Percentiles rank a stretch among this genome's conserved stretches.
phyloP scores from a whole-genome alignment of 2,329 filamentous ascomycete species.

The Pestalotiopsis sp. region DNA sequence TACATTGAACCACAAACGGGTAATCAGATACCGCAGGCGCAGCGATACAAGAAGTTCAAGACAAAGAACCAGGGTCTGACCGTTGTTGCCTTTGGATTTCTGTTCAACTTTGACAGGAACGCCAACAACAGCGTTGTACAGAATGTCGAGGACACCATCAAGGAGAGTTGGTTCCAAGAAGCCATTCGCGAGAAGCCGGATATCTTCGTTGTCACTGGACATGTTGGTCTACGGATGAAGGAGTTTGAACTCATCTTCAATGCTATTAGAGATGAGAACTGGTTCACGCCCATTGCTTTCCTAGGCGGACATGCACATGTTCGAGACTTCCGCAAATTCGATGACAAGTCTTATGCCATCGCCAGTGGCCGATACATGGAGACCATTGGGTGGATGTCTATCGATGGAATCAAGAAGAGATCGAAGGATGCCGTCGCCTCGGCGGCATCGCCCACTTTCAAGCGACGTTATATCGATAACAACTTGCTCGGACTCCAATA shows the following conservation, averaged over 20 bases:
- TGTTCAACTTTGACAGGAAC: conserved; percentile 91
- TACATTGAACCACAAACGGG: conserved; percentile 75
- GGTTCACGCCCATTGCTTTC: conserved; percentile 84
- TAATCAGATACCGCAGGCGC: conserved; percentile 72
- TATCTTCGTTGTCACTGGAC: conserved; percentile 82
- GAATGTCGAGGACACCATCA: conserved; percentile 75
- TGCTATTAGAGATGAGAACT: conserved; percentile 73
- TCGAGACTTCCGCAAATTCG: conserved; percentile 78
- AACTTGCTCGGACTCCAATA: conserved; percentile 83
- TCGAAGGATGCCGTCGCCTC: conserved; percentile 29
- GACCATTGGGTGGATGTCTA: conserved; percentile 90
- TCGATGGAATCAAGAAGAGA: conserved; percentile 60
- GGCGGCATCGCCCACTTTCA: conserved; percentile 56
- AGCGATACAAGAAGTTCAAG: conserved; percentile 83
- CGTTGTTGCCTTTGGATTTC: conserved; percentile 86
- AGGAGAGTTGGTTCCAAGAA: conserved; percentile 85
- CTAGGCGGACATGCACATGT: conserved; percentile 92
- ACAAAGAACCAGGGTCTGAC: conserved; percentile 86
- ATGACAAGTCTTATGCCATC: conserved; percentile 74
- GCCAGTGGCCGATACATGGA: conserved; percentile 93
- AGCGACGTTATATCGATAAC: conserved; percentile 87
- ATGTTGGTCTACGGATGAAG: conserved; percentile 77
- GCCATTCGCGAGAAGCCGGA: conserved; percentile 85
- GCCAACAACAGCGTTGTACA: conserved; percentile 88
- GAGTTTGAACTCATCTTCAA: conserved; percentile 79